Percentiles rank a stretch among this genome's conserved stretches.
phyloP scores from a whole-genome alignment of 768 basidiomycete genomes.

The Galerina sulciceps region DNA sequence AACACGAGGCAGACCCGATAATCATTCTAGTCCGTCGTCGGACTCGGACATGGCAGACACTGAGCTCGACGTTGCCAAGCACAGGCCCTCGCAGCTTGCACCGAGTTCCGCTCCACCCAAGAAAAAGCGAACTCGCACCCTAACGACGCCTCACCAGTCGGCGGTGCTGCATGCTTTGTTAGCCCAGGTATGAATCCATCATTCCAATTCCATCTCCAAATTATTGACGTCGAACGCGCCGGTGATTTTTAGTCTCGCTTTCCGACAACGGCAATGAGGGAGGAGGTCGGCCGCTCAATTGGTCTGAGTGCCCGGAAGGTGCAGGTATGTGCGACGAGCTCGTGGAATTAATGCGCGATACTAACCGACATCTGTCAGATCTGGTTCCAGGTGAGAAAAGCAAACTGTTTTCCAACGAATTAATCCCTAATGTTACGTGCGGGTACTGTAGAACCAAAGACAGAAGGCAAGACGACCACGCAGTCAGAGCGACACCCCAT shows the following conservation, averaged over 20 bases:
- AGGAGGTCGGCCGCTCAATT: slow-evolving; percentile 85
- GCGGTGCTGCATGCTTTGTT: slow-evolving; percentile 86
- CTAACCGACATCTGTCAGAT: slow-evolving; percentile 53
- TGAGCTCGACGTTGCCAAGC: slow-evolving; percentile 52
- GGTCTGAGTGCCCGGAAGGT: slow-evolving; percentile 91
- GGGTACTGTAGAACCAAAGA: slow-evolving; percentile 70
- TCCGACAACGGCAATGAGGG: slow-evolving; percentile 85
- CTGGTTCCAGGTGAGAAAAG: slow-evolving; percentile 79
- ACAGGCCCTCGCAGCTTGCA: slow-evolving; percentile 42
- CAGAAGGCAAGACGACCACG: slow-evolving; percentile 85
- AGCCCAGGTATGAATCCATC: slow-evolving; percentile 64
- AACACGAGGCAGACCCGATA: slow-evolving; percentile 22
- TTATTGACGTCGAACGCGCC: slow-evolving; percentile 2
- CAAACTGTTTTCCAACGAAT: slow-evolving; percentile 4
- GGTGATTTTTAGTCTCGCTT: slow-evolving; percentile 71
- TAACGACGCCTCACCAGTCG: slow-evolving; percentile 88
- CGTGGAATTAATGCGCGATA: slow-evolving; percentile 18
- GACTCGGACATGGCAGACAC: slow-evolving; percentile 65
- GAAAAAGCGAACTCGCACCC: slow-evolving; percentile 82
- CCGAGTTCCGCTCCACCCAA: slow-evolving; percentile 54
- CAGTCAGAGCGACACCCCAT: slow-evolving; percentile 56
- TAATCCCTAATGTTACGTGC: slow-evolving; percentile 24
- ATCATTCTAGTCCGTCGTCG: slow-evolving; percentile 45
- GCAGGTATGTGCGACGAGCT: slow-evolving; percentile 58
- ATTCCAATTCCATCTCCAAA: neutral